Base-by-base conservation (phyloP, 345 rosid genomes). In the Murraya paniculata region DNA sequence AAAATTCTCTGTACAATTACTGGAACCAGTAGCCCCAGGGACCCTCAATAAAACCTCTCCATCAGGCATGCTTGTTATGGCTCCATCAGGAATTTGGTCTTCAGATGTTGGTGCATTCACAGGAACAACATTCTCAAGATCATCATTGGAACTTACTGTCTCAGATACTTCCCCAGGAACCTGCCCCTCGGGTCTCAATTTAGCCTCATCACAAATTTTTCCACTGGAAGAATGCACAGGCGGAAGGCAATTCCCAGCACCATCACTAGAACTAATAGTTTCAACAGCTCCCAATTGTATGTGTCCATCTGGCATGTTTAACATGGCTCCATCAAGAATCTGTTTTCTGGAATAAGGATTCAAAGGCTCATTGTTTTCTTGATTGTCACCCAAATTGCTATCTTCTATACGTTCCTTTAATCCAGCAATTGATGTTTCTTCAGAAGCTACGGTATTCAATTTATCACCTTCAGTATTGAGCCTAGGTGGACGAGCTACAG, bases 171-270 rank as follows among this genome's bases (percentile, higher is more conserved):
- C 75, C 58, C 55, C 22, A 8, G 64, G 30, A 76, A 80, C 64
- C 30, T 62, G 71, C 35, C 8, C 70, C 61, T 45, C 50, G 25
- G 75, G 59, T 58, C 14, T 64, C 62, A 58, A 72, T 38, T 72
- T 72, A 74, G 74, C 45, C 78, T 35, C 74, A 72, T 53, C 82
- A 72, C 39, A n/a, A 68, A 5, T 36, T 77, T 64, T 80, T 71
- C 79, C 38, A 68, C 80, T 79, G 66, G 81, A 78, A 50, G 78
- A 79, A 71, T 30, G 59, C 68, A 64, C 71, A 65, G 69, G 58
- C 53, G 61, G 57, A 27, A 50, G 70, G 45, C 35, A 57, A 35
- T 38, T 24, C 72, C 53, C 72, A 22, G 60, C 50, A 62, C 53
- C 72, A 53, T 38, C 80, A 72, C 35, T 70, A 28, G 74, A 68